phyloP scores from a whole-genome alignment of 305 asterid genomes.

The Euphrasia arctica region DNA sequence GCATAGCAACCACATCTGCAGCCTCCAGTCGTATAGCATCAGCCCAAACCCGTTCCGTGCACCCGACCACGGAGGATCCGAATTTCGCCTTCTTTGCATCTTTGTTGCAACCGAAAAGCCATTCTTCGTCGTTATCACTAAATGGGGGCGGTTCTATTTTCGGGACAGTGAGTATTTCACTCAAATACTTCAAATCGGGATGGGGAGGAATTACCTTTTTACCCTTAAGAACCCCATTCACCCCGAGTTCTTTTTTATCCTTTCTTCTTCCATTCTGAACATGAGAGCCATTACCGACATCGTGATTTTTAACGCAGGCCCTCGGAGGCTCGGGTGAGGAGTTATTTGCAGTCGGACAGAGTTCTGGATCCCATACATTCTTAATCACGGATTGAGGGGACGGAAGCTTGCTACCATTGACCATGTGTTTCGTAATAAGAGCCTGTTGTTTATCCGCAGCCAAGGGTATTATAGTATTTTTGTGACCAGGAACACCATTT shows the following conservation, averaged over 20 bases:
- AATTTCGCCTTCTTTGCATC: constrained; percentile 31
- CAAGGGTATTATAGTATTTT: constrained; percentile 14
- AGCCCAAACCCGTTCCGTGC: constrained; percentile 46
- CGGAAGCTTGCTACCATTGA: constrained; percentile 22
- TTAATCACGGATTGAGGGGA: constrained; percentile 33
- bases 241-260: constrained; percentile 26
- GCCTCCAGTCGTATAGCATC: constrained; percentile 38
- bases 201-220: constrained; percentile 26
- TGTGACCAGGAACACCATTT: constrained; percentile 28
- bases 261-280: constrained; percentile 21
- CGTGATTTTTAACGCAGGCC: constrained; percentile 19
- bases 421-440: constrained; percentile 26
- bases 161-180: constrained; percentile 42
- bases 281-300: constrained; percentile 28
- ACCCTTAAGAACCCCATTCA: constrained; percentile 28
- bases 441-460: constrained; percentile 28
- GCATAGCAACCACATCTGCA: constrained; percentile 45
- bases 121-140: constrained; percentile 35
- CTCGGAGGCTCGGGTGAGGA: constrained; percentile 26
- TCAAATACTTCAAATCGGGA: constrained; percentile 49
- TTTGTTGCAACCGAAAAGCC: constrained; percentile 39
- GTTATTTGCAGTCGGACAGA: constrained; percentile 24
- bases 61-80: constrained; percentile 25
- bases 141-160: constrained; percentile 38
- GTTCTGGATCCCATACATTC: not conserved